A percentile compares a stretch with the other conserved stretches of the same genome.
Conservation (phyloP, 169 alveolate species). For the Plasmodium falciparum region DNA sequence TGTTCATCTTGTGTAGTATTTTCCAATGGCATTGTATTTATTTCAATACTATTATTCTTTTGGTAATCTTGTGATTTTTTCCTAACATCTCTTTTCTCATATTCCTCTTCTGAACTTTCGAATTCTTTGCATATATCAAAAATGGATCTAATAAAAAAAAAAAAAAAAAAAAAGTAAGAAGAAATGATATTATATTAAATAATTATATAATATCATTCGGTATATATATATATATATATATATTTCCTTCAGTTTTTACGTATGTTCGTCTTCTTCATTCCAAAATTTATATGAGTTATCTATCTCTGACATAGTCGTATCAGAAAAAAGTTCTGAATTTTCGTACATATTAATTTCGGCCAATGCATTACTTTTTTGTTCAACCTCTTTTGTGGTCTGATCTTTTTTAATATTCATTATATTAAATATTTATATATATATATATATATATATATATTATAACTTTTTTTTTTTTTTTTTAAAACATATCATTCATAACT, state of each 20-base stretch:
- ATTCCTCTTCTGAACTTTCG: conserved; percentile 70
- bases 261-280: conserved; percentile 14
- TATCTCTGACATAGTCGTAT: conserved; percentile 60
- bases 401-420: conserved; percentile 13
- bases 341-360: conserved; percentile 22
- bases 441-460: conserved; percentile 4
- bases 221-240: not conserved
- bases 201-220: not conserved
- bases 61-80: conserved; percentile 5
- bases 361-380: conserved; percentile 3
- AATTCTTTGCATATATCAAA: conserved; percentile 56
- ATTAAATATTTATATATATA: not conserved
- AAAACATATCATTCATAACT: too few relatives aligned
- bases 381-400: conserved; percentile 12
- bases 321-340: conserved; percentile 49
- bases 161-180: conserved; percentile 1
- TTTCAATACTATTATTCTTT: conserved; percentile 19
- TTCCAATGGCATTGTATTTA: conserved; percentile 33
- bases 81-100: not conserved
- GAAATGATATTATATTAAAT: not conserved
- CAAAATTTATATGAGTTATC: conserved; percentile 48
- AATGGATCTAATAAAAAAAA: conserved; percentile 13
- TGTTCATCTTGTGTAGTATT: conserved; percentile 3
- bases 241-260: not conserved
- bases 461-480: too few relatives aligned